These are phyloP conservation scores for Neopestalotiopsis rosae DNA, from an alignment of 2,329 filamentous ascomycete genomes.

Conservation along the genomic window DNA sequence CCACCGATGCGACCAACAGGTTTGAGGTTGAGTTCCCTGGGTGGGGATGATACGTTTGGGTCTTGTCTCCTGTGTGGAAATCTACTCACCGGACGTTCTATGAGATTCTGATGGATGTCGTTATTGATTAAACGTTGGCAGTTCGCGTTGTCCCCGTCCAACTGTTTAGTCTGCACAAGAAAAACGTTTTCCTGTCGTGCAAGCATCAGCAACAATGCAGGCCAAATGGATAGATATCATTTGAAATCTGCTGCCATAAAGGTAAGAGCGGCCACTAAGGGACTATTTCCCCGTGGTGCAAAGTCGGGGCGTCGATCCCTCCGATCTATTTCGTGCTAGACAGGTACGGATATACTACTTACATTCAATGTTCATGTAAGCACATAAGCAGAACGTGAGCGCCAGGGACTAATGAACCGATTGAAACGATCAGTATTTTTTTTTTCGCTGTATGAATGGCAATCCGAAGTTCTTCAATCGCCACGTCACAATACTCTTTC, in stretches of 20 bases:
- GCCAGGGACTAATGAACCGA: not conserved
- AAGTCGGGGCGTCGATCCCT: constrained; percentile 4
- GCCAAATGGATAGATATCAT: not conserved
- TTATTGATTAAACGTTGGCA: not conserved
- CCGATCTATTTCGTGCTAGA: not conserved
- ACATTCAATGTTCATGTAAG: not conserved
- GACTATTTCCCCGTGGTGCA: constrained; percentile 8
- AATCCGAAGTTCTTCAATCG: not conserved
- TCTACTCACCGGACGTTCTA: not conserved
- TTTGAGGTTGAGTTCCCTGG: constrained; percentile 1
- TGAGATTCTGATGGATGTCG: not conserved
- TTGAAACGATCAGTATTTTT: not conserved
- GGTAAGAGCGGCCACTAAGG: constrained; percentile 3
- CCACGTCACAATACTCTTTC: not conserved
- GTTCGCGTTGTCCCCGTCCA: not conserved
- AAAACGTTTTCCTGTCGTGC: not conserved
- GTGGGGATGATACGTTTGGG: not conserved
- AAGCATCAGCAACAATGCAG: not conserved
- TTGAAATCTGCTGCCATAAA: not conserved
- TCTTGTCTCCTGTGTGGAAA: not conserved
- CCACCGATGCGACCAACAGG: not conserved
- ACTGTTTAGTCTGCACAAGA: not conserved
- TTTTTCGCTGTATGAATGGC: not conserved
- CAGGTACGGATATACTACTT: not conserved
- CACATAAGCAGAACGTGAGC: not conserved